phyloP scores from a whole-genome alignment of 1,139 yeast genomes.

The Kurtzmaniella quercitrusa region DNA sequence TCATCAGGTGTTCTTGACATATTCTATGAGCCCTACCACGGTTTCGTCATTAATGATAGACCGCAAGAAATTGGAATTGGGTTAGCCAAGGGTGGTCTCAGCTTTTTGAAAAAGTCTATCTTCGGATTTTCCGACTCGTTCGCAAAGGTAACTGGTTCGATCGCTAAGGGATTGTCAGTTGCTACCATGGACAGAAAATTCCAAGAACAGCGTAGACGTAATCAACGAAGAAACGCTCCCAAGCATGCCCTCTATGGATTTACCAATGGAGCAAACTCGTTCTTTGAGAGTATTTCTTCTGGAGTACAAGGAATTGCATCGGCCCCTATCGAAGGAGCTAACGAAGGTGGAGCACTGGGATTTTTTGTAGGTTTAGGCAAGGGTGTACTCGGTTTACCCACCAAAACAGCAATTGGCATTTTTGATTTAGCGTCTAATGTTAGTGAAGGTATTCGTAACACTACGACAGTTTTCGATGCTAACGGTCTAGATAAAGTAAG shows the following conservation, averaged over 20 bases:
- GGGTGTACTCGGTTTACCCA: constrained; percentile 92
- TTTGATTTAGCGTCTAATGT: constrained; percentile 91
- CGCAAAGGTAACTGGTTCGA: constrained; percentile 87
- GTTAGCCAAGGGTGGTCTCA: constrained; percentile 90
- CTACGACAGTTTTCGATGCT: constrained; percentile 86
- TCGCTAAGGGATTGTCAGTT: constrained; percentile 90
- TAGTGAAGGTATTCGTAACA: constrained; percentile 89
- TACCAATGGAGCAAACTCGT: constrained; percentile 83
- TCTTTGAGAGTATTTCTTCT: constrained; percentile 80
- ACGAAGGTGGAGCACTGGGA: constrained; percentile 80
- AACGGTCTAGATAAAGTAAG: constrained; percentile 79
- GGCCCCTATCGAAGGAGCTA: constrained; percentile 89
- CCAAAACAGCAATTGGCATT: constrained; percentile 93
- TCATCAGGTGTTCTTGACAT: constrained; percentile 95
- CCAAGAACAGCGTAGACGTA: constrained; percentile 75
- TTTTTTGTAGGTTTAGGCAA: constrained; percentile 91
- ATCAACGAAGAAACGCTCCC: constrained; percentile 73
- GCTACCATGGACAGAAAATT: constrained; percentile 84
- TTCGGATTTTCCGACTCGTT: constrained; percentile 93
- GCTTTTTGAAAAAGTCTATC: constrained; percentile 90
- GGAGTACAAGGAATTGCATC: constrained; percentile 89
- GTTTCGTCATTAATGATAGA: constrained; percentile 86
- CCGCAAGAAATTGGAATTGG: constrained; percentile 97
- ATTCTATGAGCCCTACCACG: constrained; percentile 96
- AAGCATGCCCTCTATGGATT: constrained; percentile 88